These are phyloP conservation scores for Laburnicola sp. DNA, from an alignment of 2,329 filamentous ascomycete species.

Conservation along the genomic window DNA sequence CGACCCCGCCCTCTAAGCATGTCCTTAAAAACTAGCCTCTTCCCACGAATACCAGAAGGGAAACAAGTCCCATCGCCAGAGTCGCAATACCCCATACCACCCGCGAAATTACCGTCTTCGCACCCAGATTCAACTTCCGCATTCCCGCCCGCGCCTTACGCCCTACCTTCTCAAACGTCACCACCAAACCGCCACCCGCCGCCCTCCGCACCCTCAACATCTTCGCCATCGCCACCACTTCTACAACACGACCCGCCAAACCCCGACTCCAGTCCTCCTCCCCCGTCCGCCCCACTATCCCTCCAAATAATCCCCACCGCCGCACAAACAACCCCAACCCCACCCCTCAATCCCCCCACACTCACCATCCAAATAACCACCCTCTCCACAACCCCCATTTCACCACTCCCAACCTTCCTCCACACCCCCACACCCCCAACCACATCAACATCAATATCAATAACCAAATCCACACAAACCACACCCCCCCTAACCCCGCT, in stretches of 20 bases:
- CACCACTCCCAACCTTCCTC: background rate
- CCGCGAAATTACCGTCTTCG: background rate
- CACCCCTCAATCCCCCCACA: background rate
- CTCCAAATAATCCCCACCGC: conserved; percentile 4
- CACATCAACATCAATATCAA: too few relatives aligned
- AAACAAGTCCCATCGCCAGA: conserved; percentile 4
- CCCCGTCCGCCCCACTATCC: background rate
- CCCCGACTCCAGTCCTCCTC: background rate
- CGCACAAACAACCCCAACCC: background rate
- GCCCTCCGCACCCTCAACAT: background rate
- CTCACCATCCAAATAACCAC: background rate
- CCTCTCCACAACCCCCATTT: background rate
- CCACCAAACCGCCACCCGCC: background rate
- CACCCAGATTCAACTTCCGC: background rate
- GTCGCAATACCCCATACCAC: background rate
- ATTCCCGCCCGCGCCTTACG: background rate
- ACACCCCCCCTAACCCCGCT: background rate
- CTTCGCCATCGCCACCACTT: background rate
- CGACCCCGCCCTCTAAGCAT: conserved; percentile 20
- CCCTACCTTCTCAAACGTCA: background rate
- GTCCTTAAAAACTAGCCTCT: conserved; percentile 18
- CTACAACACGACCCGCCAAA: background rate
- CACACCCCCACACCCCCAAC: background rate
- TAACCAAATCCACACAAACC: background rate
- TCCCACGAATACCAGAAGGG: conserved; percentile 23